Conservation (phyloP, 73 alveolate species). For the Paramecium sonneborni region DNA sequence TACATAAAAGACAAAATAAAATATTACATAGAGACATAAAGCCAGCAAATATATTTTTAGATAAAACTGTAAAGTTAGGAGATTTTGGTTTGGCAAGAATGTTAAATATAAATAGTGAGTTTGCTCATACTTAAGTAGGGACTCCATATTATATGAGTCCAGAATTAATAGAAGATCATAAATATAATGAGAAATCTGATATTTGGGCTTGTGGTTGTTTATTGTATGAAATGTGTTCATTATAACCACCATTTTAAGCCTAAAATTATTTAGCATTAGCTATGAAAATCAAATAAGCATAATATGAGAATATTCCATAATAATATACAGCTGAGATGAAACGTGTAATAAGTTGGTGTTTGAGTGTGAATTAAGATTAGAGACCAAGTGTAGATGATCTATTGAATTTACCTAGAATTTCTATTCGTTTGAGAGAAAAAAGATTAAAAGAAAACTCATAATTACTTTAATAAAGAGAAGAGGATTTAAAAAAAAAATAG, state of each 20-base stretch:
- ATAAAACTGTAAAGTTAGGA: constrained; percentile 89
- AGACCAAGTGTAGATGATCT: constrained; percentile 88
- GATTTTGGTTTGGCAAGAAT: constrained; percentile 95
- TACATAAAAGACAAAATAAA: constrained; percentile 83
- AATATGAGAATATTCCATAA: constrained; percentile 78
- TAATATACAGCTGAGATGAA: constrained; percentile 87
- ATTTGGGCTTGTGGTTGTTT: constrained; percentile 97
- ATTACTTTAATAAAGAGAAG: constrained; percentile 80
- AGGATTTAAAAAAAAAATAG: constrained; percentile 71
- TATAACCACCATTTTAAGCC: constrained; percentile 93
- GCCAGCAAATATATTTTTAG: constrained; percentile 91
- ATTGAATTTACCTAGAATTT: constrained; percentile 79
- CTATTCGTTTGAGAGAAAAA: constrained; percentile 80
- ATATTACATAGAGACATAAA: constrained; percentile 93
- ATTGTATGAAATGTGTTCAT: constrained; percentile 88
- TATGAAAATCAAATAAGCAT: constrained; percentile 85
- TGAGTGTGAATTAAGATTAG: constrained; percentile 73
- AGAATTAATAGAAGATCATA: constrained; percentile 92
- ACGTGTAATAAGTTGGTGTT: constrained; percentile 87
- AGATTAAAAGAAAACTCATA: constrained; percentile 80
- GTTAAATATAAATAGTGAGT: constrained; percentile 84
- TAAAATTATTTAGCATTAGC: constrained; percentile 88
- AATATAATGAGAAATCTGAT: constrained; percentile 96
- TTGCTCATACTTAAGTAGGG: constrained; percentile 96
- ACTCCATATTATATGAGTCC: constrained; percentile 99